Evolutionary conservation across 495 filamentous ascomycete species (phyloP), one percentile per base, ranked within the genome.

Genomic region (Chaetomium cochliodes): DNA sequence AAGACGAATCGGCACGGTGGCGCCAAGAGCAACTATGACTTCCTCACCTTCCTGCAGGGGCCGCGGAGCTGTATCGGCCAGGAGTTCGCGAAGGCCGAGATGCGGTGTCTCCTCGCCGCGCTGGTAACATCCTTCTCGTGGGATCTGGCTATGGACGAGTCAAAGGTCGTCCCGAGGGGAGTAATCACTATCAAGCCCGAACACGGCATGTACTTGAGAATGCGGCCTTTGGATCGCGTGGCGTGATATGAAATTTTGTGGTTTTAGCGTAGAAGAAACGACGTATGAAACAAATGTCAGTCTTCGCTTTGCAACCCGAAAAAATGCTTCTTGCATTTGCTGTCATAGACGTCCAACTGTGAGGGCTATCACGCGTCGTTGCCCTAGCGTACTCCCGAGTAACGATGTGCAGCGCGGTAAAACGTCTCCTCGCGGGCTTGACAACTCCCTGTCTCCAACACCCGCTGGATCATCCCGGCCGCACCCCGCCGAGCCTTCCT

Each of bases 71-170:
- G 86, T 65, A 87, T 88, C 60, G 86, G 86, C 15, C 79, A 82
- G 74, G 82, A 82, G 1, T 97, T 97, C 74, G 89, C 92, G 0
- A 89, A 86, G 72, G 80, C 86, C 0, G 93, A 96, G 80, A 88
- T 94, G 71, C 88, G 89, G 20, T 91, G 86, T 71, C 73, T 96
- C 66, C 65, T 97, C 53, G 92, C 92, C 50, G 84, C 83, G 2
- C 79, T 86, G 71, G 85, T 92, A 49, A 88, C 88, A n/a, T 78
- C 81, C 26, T 93, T 87, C 68, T 80, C 88, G 63, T 86, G 91
- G 70, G 81, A 84, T 72, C 66, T 90, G 44, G 77, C 75, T 52
- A 69, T 71, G 71, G 77, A 80, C 54, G 80, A 82, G 71, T 79
- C 75, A 41, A 79, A 86, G 60, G 61, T 90, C n/a, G 68, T 80